A percentile compares a stretch with the other conserved stretches of the same genome.
phyloP scores from a whole-genome alignment of 2,329 filamentous ascomycete species.

The Harringtonia lauricola region DNA sequence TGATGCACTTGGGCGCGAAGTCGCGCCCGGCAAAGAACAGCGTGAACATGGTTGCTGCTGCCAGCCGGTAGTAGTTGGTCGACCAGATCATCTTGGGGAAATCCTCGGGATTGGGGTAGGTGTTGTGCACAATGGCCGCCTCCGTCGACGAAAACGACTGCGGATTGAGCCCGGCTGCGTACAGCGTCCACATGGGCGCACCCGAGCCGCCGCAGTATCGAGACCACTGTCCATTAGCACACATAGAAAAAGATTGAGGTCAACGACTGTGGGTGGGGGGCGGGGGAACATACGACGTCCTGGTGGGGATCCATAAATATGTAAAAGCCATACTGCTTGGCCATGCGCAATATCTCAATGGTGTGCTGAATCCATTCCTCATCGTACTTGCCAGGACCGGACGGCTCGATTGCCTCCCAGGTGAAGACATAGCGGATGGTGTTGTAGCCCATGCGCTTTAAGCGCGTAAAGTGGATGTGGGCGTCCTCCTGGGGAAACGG shows the following conservation, averaged over 20 bases:
- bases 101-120: constrained; percentile 68
- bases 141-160: constrained; percentile 75
- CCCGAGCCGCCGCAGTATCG: constrained; percentile 89
- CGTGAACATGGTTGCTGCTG: constrained; percentile 83
- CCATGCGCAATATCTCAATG: constrained; percentile 69
- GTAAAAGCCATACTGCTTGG: constrained; percentile 87
- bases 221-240: constrained; percentile 58
- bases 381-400: constrained; percentile 83
- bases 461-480: constrained; percentile 70
- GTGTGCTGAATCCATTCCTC: constrained; percentile 90
- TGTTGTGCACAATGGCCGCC: constrained; percentile 91
- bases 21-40: constrained; percentile 85
- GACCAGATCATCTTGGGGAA: constrained; percentile 99
- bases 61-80: constrained; percentile 86
- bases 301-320: constrained; percentile 99
- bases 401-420: constrained; percentile 96
- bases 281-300: constrained; percentile 60
- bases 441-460: constrained; percentile 90
- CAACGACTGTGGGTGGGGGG: background rate
- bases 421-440: constrained; percentile 95
- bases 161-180: constrained; percentile 86
- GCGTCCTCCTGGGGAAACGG: constrained; percentile 80
- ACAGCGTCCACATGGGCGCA: constrained; percentile 94
- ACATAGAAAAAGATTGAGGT: background rate
- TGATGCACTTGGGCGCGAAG: constrained; percentile 92